Percentiles rank a stretch among this genome's conserved stretches.
Conservation (phyloP, 2,329 filamentous ascomycete genomes). For the Setomelanomma holmii region DNA sequence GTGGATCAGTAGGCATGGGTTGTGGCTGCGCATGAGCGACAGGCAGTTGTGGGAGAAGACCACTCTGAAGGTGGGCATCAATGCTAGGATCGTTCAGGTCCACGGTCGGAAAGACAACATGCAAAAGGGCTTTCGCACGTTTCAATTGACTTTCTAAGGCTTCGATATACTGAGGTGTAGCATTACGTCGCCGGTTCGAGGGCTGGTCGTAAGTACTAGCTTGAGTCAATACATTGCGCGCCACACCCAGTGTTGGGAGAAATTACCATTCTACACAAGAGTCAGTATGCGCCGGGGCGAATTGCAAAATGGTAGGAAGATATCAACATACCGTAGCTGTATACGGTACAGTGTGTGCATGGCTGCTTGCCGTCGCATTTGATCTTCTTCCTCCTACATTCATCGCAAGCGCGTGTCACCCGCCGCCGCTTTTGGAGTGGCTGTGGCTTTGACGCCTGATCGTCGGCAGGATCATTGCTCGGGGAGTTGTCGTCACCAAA, state of each 20-base stretch:
- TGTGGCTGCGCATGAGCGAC: constrained; percentile 28
- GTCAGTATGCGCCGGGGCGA: constrained; percentile 18
- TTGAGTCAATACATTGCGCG: constrained; percentile 5
- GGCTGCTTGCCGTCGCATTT: constrained; percentile 64
- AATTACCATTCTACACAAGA: constrained; percentile 68
- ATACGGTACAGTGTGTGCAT: constrained; percentile 91
- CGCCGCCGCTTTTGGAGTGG: constrained; percentile 52
- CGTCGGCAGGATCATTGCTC: constrained; percentile 41
- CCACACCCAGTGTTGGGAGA: neutral
- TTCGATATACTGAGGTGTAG: constrained; percentile 91
- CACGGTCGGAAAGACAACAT: constrained; percentile 80
- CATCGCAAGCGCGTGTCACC: constrained; percentile 54
- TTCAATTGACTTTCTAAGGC: constrained; percentile 83
- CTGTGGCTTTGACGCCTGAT: constrained; percentile 43
- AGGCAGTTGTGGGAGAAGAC: constrained; percentile 57
- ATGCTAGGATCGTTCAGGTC: constrained; percentile 85
- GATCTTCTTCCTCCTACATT: constrained; percentile 59
- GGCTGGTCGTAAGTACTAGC: constrained; percentile 84
- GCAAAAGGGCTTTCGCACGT: constrained; percentile 80
- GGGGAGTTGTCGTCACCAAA: constrained; percentile 40
- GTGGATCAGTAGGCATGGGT: constrained; percentile 29
- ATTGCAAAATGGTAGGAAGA: neutral
- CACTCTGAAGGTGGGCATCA: constrained; percentile 77
- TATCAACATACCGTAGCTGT: constrained; percentile 80
- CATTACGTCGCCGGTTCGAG: constrained; percentile 88